Conservation (phyloP, 2,329 filamentous ascomycete genomes). For the Colletotrichum sp. region DNA sequence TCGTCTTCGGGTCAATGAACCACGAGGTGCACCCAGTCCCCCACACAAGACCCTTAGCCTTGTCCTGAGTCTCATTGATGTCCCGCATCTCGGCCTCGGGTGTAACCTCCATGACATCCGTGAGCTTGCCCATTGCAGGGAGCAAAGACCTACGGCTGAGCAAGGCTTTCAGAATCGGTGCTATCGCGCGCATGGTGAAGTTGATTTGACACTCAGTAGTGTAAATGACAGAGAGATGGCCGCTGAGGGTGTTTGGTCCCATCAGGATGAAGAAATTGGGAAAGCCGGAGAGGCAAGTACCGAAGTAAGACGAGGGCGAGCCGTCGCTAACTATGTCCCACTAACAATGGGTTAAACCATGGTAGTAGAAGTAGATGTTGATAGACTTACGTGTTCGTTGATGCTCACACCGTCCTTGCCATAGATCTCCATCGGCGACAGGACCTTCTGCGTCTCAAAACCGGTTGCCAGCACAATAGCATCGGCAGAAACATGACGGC, state of each 20-base stretch:
- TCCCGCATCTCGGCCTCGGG: not conserved
- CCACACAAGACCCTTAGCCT: conserved; percentile 48
- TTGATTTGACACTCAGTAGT: not conserved
- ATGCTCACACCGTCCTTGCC: not conserved
- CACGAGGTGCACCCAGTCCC: conserved; percentile 55
- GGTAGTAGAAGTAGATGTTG: not conserved
- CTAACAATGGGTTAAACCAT: not conserved
- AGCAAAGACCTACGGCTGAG: not conserved
- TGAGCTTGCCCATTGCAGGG: not conserved
- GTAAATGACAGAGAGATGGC: not conserved
- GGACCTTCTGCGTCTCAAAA: not conserved
- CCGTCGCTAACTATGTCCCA: not conserved
- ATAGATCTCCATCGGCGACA: not conserved
- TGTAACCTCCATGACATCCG: not conserved
- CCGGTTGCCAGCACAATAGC: not conserved
- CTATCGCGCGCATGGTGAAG: not conserved
- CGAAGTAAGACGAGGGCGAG: not conserved
- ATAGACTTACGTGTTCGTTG: not conserved
- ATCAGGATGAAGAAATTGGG: not conserved
- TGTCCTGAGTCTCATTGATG: not conserved
- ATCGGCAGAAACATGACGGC: not conserved
- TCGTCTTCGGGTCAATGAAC: conserved; percentile 51
- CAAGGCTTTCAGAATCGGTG: not conserved
- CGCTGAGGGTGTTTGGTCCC: not conserved
- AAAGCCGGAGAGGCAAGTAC: not conserved